Percentiles rank a stretch among this genome's conserved stretches.
phyloP scores from a whole-genome alignment of 1,284 basidiomycete genomes.

The Coriolopsis trogii region DNA sequence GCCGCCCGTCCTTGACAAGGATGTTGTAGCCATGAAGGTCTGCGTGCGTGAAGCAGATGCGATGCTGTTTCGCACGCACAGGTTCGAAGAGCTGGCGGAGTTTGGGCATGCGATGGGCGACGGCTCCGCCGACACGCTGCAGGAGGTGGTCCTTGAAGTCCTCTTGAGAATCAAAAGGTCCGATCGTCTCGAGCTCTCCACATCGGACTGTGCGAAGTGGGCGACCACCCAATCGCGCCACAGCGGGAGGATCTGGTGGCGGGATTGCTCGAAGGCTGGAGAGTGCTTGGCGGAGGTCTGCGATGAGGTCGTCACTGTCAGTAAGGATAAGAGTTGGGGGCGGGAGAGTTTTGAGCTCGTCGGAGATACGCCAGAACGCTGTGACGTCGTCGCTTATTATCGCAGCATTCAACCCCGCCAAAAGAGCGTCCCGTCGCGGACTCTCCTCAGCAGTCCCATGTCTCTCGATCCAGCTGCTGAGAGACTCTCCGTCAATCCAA shows the following conservation, averaged over 20 bases:
- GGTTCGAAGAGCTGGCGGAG: slow-evolving; percentile 3
- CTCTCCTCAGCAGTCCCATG: not conserved
- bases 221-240: not conserved
- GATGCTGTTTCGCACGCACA: slow-evolving; percentile 3
- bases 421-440: not conserved
- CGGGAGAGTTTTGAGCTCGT: not conserved
- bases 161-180: slow-evolving; percentile 2
- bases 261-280: not conserved
- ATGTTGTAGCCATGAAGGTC: slow-evolving; percentile 20
- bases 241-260: not conserved
- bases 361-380: too few species aligned
- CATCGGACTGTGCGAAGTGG: not conserved
- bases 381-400: too few species aligned
- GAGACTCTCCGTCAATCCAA: not conserved
- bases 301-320: not conserved
- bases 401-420: not conserved
- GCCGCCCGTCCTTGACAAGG: slow-evolving; percentile 19
- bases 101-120: not conserved
- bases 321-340: not conserved
- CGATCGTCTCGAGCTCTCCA: not conserved
- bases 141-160: slow-evolving; percentile 7
- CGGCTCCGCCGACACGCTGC: not conserved
- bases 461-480: not conserved
- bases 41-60: slow-evolving; percentile 15
- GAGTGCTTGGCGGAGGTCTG: slow-evolving; percentile 6